These are phyloP conservation scores for Pseudogymnoascus sp. DNA, from an alignment of 2,329 filamentous ascomycete genomes.

Conservation along the genomic window DNA sequence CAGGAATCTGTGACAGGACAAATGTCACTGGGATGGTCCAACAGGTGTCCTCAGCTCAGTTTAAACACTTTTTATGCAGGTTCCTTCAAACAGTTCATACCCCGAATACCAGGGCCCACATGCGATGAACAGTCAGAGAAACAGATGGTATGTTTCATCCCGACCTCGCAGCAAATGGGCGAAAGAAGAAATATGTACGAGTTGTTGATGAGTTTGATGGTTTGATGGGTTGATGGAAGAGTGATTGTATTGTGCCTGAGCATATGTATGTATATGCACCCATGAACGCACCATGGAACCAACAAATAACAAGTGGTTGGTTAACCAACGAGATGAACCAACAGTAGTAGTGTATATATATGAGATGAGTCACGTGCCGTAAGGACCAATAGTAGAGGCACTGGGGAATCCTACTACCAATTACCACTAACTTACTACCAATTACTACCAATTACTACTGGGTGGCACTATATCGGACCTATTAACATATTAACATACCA, in stretches of 20 bases:
- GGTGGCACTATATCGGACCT: neutral
- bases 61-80: neutral
- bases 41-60: slow-evolving; percentile 3
- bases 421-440: too few relatives aligned
- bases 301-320: neutral
- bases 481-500: neutral
- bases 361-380: neutral
- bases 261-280: neutral
- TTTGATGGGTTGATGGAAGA: neutral
- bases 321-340: neutral
- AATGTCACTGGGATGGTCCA: slow-evolving; percentile 1
- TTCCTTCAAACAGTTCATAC: slow-evolving; percentile 7
- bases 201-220: neutral
- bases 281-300: neutral
- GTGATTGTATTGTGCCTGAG: slow-evolving; percentile 2
- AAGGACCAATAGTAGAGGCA: neutral
- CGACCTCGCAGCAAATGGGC: neutral
- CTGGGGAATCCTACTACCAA: neutral
- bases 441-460: too few relatives aligned
- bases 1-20: neutral
- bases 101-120: neutral
- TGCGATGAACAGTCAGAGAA: slow-evolving; percentile 1
- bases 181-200: slow-evolving; percentile 3
- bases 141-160: neutral
- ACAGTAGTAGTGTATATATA: neutral